A percentile compares a stretch with the other conserved stretches of the same genome.
phyloP scores from a whole-genome alignment of 768 basidiomycete species.

The Dacryopinax primogenitus region DNA sequence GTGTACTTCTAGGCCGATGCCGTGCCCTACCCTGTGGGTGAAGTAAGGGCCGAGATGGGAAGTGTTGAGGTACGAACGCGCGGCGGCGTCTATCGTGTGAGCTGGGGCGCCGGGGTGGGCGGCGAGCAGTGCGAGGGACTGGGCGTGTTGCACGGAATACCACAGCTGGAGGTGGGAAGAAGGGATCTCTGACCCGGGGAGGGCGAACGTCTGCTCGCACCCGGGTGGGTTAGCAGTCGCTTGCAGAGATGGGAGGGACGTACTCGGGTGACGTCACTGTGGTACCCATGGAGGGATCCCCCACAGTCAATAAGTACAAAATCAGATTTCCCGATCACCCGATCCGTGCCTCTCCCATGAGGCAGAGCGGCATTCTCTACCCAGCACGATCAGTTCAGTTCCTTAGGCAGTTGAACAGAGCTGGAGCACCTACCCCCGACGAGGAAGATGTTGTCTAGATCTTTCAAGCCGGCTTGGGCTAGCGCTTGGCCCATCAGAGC shows the following conservation, averaged over 20 bases:
- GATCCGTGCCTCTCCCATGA: slow-evolving; percentile 67
- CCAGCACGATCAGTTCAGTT: neutral
- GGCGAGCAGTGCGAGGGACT: slow-evolving; percentile 39
- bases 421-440: slow-evolving; percentile 52
- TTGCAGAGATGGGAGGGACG: slow-evolving; percentile 18
- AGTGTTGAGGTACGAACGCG: slow-evolving; percentile 38
- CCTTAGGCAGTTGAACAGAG: neutral
- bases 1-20: slow-evolving; percentile 73
- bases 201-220: slow-evolving; percentile 45
- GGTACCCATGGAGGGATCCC: slow-evolving; percentile 58
- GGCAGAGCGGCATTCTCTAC: slow-evolving; percentile 77
- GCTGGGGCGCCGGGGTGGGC: slow-evolving; percentile 41
- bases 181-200: slow-evolving; percentile 45
- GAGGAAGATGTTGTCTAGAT: slow-evolving; percentile 50
- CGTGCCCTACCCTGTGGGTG: slow-evolving; percentile 71
- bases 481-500: slow-evolving; percentile 47
- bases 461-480: slow-evolving; percentile 42
- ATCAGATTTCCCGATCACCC: slow-evolving; percentile 42
- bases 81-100: slow-evolving; percentile 46
- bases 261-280: slow-evolving; percentile 68
- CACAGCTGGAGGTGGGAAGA: slow-evolving; percentile 44
- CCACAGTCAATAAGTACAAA: slow-evolving; percentile 65
- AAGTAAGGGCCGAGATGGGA: slow-evolving; percentile 46
- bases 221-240: neutral
- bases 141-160: slow-evolving; percentile 52